These are phyloP conservation scores for Craterostigma plantagineum DNA, from an alignment of 257 asterid species.

Conservation along the genomic window DNA sequence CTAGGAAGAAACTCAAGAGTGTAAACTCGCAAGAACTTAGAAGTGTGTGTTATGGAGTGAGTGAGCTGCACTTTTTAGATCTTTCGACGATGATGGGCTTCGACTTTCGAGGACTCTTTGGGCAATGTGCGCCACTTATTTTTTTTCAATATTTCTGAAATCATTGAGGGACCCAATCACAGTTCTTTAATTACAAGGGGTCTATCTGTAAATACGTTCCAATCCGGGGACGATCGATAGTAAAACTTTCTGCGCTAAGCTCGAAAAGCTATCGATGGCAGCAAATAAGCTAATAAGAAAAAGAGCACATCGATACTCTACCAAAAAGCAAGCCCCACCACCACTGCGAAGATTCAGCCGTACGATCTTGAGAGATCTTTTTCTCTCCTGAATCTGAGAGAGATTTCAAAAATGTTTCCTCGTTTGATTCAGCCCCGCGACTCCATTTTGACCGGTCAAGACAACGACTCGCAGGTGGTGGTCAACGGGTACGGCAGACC, in stretches of 20 bases:
- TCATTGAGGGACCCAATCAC: no score
- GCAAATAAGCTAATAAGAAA: no score
- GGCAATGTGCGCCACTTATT: slow-evolving; percentile 18
- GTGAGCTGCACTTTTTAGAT: slow-evolving; percentile 10
- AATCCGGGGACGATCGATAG: no score
- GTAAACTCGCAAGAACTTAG: slow-evolving; percentile 2
- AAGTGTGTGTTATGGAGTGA: slow-evolving; percentile 21
- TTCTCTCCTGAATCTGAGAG: not conserved
- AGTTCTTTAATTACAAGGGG: no score
- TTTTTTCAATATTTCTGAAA: not conserved
- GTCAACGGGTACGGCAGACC: slow-evolving; percentile 20
- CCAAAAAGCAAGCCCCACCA: no score
- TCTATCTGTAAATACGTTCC: no score
- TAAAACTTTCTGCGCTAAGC: no score
- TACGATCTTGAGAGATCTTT: not conserved
- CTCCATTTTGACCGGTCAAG: slow-evolving; percentile 3
- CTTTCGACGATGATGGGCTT: no score
- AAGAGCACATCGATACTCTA: no score
- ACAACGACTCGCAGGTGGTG: not conserved
- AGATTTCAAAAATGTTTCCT: not conserved
- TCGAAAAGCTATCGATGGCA: no score
- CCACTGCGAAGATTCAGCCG: not conserved
- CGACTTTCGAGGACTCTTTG: slow-evolving; percentile 3
- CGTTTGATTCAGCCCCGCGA: slow-evolving; percentile 4
- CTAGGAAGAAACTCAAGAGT: not conserved